Base-by-base conservation (phyloP, 371 early-diverging fungal genomes). In the Zychaea mexicana region DNA sequence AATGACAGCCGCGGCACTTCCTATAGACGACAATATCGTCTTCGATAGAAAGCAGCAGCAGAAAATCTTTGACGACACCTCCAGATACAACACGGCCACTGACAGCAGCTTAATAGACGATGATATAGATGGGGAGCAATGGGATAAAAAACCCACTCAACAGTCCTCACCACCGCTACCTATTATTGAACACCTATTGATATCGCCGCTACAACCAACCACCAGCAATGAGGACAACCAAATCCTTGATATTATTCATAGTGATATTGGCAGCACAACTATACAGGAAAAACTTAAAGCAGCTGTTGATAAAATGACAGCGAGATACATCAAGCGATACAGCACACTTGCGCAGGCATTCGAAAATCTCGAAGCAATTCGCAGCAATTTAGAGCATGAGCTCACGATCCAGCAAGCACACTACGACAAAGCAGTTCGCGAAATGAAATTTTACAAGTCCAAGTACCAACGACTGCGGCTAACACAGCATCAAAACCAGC, bases 341-440 rank as follows among this genome's bases (percentile, higher is more conserved):
- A 59, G 52, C 31, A 21, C 36, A 10, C 30, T 65, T 3, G 21
- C 32, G 19, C 27, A 49, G 1, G 3, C 22, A 26, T 27, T 57
- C 15, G 31, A 56, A 17, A 38, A 26, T 2, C 27, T 52, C 2
- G 32, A 58, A 39, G 7, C 27, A 22, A 22, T 42, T 19, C 45
- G 24, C n/a, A 4, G 17, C n/a, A 26, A 27, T 2, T 33, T 66
- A 33, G 22, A 60, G 32, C 39, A 54, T 32, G 32, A 31, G 15
- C 19, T 59, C 10, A 32, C 24, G 13, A 4, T 39, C 22, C 52
- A 53, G 33, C 27, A 19, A 6, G 13, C 17, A 15, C 60, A 45
- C 6, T 66, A 70, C 26, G 30, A 63, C 19, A 70, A 70, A 42
- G 66, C 64, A n/a, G 39, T 66, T 33, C 62, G 66, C 7, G 66